Percentiles rank a stretch among this genome's conserved stretches.
Evolutionary conservation across 2,329 filamentous ascomycete genomes (phyloP).

Genomic region (Dothidotthia symphoricarpi): DNA sequence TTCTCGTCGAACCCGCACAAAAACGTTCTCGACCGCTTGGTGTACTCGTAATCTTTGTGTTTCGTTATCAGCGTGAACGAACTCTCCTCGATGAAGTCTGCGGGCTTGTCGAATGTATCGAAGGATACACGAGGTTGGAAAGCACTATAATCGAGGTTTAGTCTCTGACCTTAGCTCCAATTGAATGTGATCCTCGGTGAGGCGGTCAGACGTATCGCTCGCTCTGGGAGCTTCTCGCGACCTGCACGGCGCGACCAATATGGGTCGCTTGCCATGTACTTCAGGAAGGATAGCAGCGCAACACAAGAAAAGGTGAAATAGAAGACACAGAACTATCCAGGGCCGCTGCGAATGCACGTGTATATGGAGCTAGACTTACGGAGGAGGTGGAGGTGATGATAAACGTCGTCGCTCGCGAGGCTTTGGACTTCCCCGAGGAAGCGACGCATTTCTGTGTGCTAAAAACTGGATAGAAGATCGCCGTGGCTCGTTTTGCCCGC

Average conservation of each 20-base stretch:
- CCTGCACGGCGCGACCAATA: slow-evolving; percentile 19
- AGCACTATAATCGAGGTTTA: slow-evolving; percentile 46
- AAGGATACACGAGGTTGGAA: slow-evolving; percentile 71
- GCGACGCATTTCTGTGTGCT: slow-evolving; percentile 30
- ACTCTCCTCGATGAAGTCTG: slow-evolving; percentile 56
- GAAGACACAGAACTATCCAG: no score
- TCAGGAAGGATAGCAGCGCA: no score
- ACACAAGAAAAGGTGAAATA: slow-evolving; percentile 5
- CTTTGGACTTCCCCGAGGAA: slow-evolving; percentile 36
- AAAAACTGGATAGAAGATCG: slow-evolving; percentile 43
- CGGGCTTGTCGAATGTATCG: slow-evolving; percentile 68
- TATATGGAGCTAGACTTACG: slow-evolving; percentile 32
- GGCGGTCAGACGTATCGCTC: slow-evolving; percentile 19
- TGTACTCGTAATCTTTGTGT: slow-evolving; percentile 80
- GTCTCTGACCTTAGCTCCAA: no score
- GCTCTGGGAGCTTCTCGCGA: slow-evolving; percentile 17
- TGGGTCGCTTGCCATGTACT: no score
- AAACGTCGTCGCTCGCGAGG: slow-evolving; percentile 36
- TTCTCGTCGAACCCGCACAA: slow-evolving; percentile 90
- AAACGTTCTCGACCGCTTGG: slow-evolving; percentile 79
- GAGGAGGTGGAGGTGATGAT: slow-evolving; percentile 44
- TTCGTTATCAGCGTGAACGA: slow-evolving; percentile 82
- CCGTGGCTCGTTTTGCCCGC: slow-evolving; percentile 29
- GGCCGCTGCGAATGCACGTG: slow-evolving; percentile 7
- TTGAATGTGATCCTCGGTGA: no score